Evolutionary conservation across 1,284 basidiomycete genomes (phyloP).

Genomic region (Schizopora paradoxa): DNA sequence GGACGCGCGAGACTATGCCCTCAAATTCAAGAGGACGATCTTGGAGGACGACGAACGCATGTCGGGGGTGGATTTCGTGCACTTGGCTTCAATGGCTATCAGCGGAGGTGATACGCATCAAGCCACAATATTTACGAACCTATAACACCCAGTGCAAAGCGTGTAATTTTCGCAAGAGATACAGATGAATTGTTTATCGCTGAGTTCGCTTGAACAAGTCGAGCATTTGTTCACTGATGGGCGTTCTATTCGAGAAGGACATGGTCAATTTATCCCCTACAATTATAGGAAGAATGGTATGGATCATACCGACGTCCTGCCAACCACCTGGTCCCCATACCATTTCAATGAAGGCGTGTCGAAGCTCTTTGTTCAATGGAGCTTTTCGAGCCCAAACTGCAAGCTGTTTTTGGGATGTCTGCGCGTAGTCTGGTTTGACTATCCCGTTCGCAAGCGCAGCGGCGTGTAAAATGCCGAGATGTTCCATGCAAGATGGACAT

Average conservation of each 20-base stretch:
- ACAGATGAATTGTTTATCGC: slow-evolving; percentile 75
- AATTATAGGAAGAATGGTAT: too few relatives aligned
- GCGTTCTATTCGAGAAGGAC: slow-evolving; percentile 45
- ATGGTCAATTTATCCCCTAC: too few relatives aligned
- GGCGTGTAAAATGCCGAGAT: slow-evolving; percentile 72
- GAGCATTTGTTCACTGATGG: slow-evolving; percentile 71
- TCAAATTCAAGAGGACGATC: slow-evolving; percentile 43
- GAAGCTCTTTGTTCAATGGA: slow-evolving; percentile 60
- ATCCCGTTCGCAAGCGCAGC: slow-evolving; percentile 51
- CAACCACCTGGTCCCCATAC: slow-evolving; percentile 77
- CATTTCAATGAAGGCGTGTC: slow-evolving; percentile 82
- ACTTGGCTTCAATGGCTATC: slow-evolving; percentile 55
- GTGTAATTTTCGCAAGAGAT: slow-evolving; percentile 74
- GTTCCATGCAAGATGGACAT: slow-evolving; percentile 72
- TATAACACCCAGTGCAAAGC: slow-evolving; percentile 77
- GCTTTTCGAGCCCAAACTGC: slow-evolving; percentile 58
- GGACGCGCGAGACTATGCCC: too few relatives aligned
- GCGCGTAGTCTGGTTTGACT: slow-evolving; percentile 30
- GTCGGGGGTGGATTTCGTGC: slow-evolving; percentile 83
- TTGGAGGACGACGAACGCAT: slow-evolving; percentile 78
- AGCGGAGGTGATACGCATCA: background rate
- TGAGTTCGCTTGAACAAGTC: slow-evolving; percentile 63
- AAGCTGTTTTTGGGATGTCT: slow-evolving; percentile 42
- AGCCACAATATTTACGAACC: slow-evolving; percentile 37
- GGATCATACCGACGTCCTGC: slow-evolving; percentile 76